Evolutionary conservation across 768 basidiomycete species (phyloP), one percentile per base, ranked within the genome.

Genomic region (Trametes maxima): DNA sequence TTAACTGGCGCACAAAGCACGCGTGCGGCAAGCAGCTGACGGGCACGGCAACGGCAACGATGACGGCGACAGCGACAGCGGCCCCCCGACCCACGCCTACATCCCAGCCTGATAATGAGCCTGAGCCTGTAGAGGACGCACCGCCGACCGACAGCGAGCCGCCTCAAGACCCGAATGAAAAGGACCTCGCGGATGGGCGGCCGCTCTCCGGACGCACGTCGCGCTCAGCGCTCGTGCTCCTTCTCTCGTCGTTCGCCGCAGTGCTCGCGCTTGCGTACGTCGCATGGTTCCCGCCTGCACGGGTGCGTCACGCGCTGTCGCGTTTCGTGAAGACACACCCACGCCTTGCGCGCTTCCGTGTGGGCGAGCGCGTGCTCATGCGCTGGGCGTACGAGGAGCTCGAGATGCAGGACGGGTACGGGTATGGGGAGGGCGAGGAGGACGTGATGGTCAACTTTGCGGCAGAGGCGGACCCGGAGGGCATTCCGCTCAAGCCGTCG

Each of bases 351-450:
- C 65, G 63, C 28, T 80, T 77, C 69, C 73, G 78, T 25, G 73
- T 74, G 12, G 75, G 76, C 3, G 80, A 80, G 57, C 67, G 70
- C 42, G 69, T 75, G 22, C 76, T 84, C 19, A 73, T 81, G 51
- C 74, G 73, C 14, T 82, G 81, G 80, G 79, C 79, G 44, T 72
- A 80, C 54, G 81, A 82, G 60, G 81, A 82, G 50, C 75, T 81
- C 71, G 62, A 64, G 58, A 49, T 64, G 22, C 53, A 49, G 7
- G 46, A 63, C 52, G 73, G 73, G 17, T 46, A 44, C 28, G 53
- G 37, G 45, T 54, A 59, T 12, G 58, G 52, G 14, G 67, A 61
- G 24, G 60, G 60, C 36, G 74, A 76, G 40, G 77, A 77, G 55
- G 77, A 80, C 59, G 63, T 78, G 17, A 80, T 81, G 77, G 79